These are phyloP conservation scores for Magnaporthiopsis rhizophila DNA, from an alignment of 2,329 filamentous ascomycete species.

Conservation along the genomic window DNA sequence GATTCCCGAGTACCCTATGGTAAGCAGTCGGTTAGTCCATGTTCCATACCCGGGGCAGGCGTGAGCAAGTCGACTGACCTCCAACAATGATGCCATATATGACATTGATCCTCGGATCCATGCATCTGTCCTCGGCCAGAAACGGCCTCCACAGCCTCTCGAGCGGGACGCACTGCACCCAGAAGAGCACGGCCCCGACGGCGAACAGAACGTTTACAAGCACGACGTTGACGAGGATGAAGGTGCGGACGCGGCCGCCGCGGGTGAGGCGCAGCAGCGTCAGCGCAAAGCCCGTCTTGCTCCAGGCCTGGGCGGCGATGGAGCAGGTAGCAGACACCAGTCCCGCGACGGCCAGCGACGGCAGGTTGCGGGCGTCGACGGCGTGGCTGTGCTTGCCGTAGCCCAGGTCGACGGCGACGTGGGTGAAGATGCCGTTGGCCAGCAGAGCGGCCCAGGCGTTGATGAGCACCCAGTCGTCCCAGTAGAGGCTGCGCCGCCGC, in stretches of 20 bases:
- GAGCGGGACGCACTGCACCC: slow-evolving; percentile 16
- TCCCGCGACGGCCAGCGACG: slow-evolving; percentile 12
- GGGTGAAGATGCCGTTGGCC: slow-evolving; percentile 2
- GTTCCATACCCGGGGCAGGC: neutral
- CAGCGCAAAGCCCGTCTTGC: slow-evolving; percentile 11
- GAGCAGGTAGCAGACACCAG: neutral
- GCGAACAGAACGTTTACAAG: slow-evolving; percentile 5
- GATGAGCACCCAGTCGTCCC: slow-evolving; percentile 1
- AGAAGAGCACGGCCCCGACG: slow-evolving; percentile 13
- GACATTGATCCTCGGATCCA: neutral
- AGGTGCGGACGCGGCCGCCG: slow-evolving; percentile 1
- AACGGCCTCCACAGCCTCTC: slow-evolving; percentile 13
- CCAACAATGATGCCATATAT: neutral
- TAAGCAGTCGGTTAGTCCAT: neutral
- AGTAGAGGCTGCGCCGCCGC: neutral
- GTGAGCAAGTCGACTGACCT: neutral
- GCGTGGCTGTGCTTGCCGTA: slow-evolving; percentile 18
- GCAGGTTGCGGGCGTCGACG: neutral
- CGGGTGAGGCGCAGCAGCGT: slow-evolving; percentile 10
- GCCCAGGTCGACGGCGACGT: slow-evolving; percentile 8
- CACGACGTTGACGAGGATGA: slow-evolving; percentile 7
- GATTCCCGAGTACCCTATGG: slow-evolving; percentile 15
- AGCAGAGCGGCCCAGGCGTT: slow-evolving; percentile 1
- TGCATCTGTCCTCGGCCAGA: slow-evolving; percentile 6
- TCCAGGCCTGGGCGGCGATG: slow-evolving; percentile 9